Percentiles rank a stretch among this genome's conserved stretches.
Evolutionary conservation across 305 asterid species (phyloP).

Genomic region (Fraxinus greggii): DNA sequence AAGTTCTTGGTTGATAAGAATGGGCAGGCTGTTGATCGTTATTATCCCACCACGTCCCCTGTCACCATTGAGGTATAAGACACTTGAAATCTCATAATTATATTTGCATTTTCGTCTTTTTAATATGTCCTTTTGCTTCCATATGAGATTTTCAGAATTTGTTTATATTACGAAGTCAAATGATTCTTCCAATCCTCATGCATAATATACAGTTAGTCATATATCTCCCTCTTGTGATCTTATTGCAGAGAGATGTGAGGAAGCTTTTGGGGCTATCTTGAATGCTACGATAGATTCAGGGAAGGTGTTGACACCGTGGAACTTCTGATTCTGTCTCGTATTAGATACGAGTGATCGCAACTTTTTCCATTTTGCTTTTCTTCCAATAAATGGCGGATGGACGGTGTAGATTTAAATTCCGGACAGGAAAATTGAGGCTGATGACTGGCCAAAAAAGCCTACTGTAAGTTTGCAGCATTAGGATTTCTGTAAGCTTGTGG

Average conservation of each 20-base stretch:
- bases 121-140: not conserved
- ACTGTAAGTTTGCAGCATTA: not conserved
- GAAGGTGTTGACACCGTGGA: not conserved
- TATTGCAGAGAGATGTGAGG: slow-evolving; percentile 49
- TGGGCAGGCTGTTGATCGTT: slow-evolving; percentile 72
- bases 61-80: slow-evolving; percentile 63
- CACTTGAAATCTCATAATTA: not conserved
- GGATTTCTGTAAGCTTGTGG: not conserved
- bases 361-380: not conserved
- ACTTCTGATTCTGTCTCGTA: not conserved
- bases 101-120: not conserved
- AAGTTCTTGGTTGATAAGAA: slow-evolving; percentile 74
- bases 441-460: not conserved
- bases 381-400: not conserved
- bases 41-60: slow-evolving; percentile 79
- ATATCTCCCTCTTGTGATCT: slow-evolving; percentile 6
- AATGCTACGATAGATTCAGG: slow-evolving; percentile 1
- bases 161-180: not conserved
- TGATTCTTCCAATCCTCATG: not conserved
- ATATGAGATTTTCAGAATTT: not conserved
- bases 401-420: not conserved
- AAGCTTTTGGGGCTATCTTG: slow-evolving; percentile 38
- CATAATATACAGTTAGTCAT: not conserved
- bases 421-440: not conserved
- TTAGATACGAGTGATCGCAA: not conserved